Base-by-base conservation (phyloP, 371 early-diverging fungal genomes). In the Mucor indicus region DNA sequence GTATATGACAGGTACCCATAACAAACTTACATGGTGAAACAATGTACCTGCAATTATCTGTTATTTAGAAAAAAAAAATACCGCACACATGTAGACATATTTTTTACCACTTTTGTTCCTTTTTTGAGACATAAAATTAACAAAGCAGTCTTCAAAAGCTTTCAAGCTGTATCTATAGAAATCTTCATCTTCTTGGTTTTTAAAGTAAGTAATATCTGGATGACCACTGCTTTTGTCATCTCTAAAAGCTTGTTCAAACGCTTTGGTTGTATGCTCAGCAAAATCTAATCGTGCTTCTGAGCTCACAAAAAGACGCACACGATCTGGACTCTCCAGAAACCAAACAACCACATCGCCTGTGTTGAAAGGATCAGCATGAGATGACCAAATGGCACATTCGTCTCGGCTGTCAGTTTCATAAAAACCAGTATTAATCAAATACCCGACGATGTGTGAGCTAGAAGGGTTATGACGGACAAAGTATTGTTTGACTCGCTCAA, bases 361-460 rank as follows among this genome's bases (percentile, higher is more conserved):
- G 12, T 55, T 23, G 8, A 55, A 48, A 0, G 55, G 55, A 17
- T 55, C 32, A 1, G 23, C 2, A 37, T 55, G 43, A n/a, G 38
- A 30, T 13, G 43, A 25, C 43, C 44, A 55, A 25, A 55, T 38
- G 9, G 33, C 15, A 17, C 27, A 29, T 21, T 41, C n/a, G 0
- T 17, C 42, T 2, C 17, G 19, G 4, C 35, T 15, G 35, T 33
- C 27, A 4, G 24, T 20, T 4, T 53, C 46, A 12, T 25, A 45
- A 2, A 15, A 17, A 13, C 38, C 38, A 8, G 25, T 24, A 12
- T 24, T 21, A 13, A 40, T 13, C 3, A 53, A 20, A 30, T 29
- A 46, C 7, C 53, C 47, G 1, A 53, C 27, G 1, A 53, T 35
- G 10, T 24, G 20, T 2, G 46, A 24, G 0, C 46, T 53, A 11